Evolutionary conservation across 371 early-diverging fungal genomes (phyloP), one percentile per base, ranked within the genome.

Genomic region (Haplosporangium sp.): DNA sequence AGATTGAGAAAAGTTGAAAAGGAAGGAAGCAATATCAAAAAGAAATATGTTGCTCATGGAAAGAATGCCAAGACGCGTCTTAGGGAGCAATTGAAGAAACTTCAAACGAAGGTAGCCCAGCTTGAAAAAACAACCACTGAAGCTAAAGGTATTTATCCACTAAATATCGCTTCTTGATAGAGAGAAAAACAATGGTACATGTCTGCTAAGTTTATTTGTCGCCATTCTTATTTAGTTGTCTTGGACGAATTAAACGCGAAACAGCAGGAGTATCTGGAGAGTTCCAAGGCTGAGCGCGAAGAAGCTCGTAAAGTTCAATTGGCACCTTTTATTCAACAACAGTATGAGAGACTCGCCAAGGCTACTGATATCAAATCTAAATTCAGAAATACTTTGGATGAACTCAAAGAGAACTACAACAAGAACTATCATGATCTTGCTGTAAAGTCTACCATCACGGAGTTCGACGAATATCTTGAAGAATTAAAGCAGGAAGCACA

Each of bases 371-470:
- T 87, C 47, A 60, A 89, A 8, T 74, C 84, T 11, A 61, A 65
- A 1, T 65, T 92, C n/a, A 65, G 85, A 6, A 69, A 68, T 0
- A 84, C 90, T 53, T 67, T 94, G 55, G 82, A 84, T 1, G 88
- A 88, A 19, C 85, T 95, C 78, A 92, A 93, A 74, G 84, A 84
- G 3, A 87, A 88, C 58, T 92, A 93, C 69, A 94, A 95, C 79
- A 89, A 90, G 60, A 93, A 95, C 72, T 94, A 85, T 71, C 92
- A 93, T 72, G 95, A 95, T 68, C 84, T 88, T 79, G 94, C 93
- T 39, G 94, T 94, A 17, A 90, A 89, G 40, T 74, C 78, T 5
- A 90, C 94, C 2, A 86, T 94, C 48, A 64, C 85, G 4, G 89
- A 84, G 1, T 93, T 88, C 57, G 90, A 91, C 42, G 90, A 88